These are phyloP conservation scores for Papilionanthe hybrid DNA, from an alignment of 116 monocot genomes.

Conservation along the genomic window DNA sequence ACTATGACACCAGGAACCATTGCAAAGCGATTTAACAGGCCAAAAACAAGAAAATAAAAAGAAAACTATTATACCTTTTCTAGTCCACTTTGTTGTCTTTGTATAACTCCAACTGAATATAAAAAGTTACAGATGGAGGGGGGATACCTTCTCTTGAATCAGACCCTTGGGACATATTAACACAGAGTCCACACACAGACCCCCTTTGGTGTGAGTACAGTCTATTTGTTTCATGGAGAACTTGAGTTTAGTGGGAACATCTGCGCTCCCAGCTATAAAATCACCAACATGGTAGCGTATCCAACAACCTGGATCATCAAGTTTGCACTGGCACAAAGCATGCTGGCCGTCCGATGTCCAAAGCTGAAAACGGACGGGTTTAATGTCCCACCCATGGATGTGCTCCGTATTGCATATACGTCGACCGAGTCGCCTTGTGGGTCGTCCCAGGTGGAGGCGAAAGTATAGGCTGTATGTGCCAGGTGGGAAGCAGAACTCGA, in stretches of 20 bases:
- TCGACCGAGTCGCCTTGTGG: slow-evolving; percentile 46
- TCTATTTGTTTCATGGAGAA: slow-evolving; percentile 72
- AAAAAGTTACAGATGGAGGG: neutral
- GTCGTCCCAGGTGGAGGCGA: slow-evolving; percentile 52
- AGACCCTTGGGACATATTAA: slow-evolving; percentile 40
- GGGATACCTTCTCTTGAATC: slow-evolving; percentile 6
- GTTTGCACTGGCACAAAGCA: slow-evolving; percentile 32
- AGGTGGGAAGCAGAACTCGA: slow-evolving; percentile 62
- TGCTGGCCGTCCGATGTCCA: slow-evolving; percentile 62
- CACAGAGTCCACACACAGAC: slow-evolving; percentile 66
- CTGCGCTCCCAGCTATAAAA: slow-evolving; percentile 37
- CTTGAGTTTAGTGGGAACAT: slow-evolving; percentile 40
- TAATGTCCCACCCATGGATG: slow-evolving; percentile 71
- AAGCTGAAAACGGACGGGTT: slow-evolving; percentile 62
- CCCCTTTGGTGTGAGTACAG: slow-evolving; percentile 77
- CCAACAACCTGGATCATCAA: slow-evolving; percentile 55
- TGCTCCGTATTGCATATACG: slow-evolving; percentile 37
- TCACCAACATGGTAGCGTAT: slow-evolving; percentile 60
- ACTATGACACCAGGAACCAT: neutral
- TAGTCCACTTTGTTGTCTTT: neutral
- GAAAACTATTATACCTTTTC: neutral
- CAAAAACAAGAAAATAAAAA: neutral
- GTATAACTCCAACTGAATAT: neutral
- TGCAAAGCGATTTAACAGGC: neutral
- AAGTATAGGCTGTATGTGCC: slow-evolving; percentile 67